These are phyloP conservation scores for Daucus carota DNA, from an alignment of 129 eudicot genomes.

Conservation along the genomic window DH1_v3.0 NC_030381.2:41830001-41830500, in stretches of 20 bases:
- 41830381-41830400: not conserved
- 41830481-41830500: not conserved
- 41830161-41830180: not conserved
- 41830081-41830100: slow-evolving; percentile 5
- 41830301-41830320: not conserved
- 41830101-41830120: not conserved
- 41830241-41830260: not conserved
- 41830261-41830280: not conserved
- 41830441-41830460: not conserved
- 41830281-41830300: not conserved
- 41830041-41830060: slow-evolving; percentile 1
- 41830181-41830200: not conserved
- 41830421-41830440: not conserved
- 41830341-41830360: too few relatives aligned
- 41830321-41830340: too few relatives aligned
- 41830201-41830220: not conserved
- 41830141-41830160: not conserved
- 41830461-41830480: not conserved
- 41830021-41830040: too few relatives aligned
- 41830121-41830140: not conserved
- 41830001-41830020: not conserved
- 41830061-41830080: not conserved
- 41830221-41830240: not conserved
- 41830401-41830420: too few relatives aligned
- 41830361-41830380: not conserved